These are phyloP conservation scores for Aspergillus sp. DNA, from an alignment of 2,329 filamentous ascomycete species.

Conservation along the genomic window DNA sequence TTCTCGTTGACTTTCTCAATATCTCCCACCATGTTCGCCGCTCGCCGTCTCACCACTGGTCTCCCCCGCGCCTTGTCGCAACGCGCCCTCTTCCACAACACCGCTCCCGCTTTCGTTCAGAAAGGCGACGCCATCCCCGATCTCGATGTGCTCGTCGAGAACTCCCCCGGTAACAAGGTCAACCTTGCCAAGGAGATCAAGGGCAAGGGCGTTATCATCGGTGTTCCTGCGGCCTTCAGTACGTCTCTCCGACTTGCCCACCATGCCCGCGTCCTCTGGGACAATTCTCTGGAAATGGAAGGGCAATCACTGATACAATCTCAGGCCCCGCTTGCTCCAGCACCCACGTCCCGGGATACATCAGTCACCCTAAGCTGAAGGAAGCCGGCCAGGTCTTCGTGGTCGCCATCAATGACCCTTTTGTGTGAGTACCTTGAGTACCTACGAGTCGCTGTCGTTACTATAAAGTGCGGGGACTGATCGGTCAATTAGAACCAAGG, in stretches of 20 bases:
- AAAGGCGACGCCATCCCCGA: conserved; percentile 77
- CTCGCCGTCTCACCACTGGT: conserved; percentile 33
- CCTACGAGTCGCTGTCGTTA: neutral
- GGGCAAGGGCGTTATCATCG: conserved; percentile 77
- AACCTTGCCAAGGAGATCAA: conserved; percentile 76
- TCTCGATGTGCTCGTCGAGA: conserved; percentile 74
- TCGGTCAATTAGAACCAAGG: conserved; percentile 69
- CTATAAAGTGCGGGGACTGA: neutral
- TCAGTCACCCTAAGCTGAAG: conserved; percentile 74
- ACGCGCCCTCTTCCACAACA: conserved; percentile 38
- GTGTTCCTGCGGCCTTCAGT: conserved; percentile 77
- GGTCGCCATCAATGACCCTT: conserved; percentile 88
- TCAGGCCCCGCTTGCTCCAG: conserved; percentile 61
- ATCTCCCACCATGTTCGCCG: conserved; percentile 34
- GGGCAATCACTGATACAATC: conserved; percentile 1
- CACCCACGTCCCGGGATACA: conserved; percentile 80
- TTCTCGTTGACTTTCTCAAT: no score
- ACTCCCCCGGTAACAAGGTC: conserved; percentile 88
- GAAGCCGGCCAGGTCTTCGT: conserved; percentile 83
- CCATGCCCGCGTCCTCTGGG: neutral
- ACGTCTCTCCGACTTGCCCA: conserved; percentile 24
- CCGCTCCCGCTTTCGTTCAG: conserved; percentile 55
- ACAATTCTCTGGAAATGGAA: neutral
- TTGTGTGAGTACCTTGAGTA: conserved; percentile 68
- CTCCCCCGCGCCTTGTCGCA: conserved; percentile 30